Base-by-base conservation (phyloP, 495 filamentous ascomycete species). In the Annulohypoxylon bovei region DNA sequence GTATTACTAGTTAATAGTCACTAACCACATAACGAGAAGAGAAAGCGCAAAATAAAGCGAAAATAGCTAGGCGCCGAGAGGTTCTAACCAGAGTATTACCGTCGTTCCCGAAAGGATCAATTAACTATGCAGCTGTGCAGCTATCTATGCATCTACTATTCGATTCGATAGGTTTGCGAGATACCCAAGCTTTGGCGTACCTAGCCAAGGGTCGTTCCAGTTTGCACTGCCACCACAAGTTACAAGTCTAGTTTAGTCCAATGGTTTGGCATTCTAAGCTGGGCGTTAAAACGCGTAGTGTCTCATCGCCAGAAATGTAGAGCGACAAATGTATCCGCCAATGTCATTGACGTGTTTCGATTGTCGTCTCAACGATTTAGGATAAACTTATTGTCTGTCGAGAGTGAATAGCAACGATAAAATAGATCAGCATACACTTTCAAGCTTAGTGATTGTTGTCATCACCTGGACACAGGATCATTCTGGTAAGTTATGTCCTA, bases 251-350 rank as follows among this genome's bases (percentile, higher is more conserved):
- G 22, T 50, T 8, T 16, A 27, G 23, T 50, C 46, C 46, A 50
- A 53, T 53, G n/a, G 49, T 32, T 53, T 53, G 20, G 49, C n/a
- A 53, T 53, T 53, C 11, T 33, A 16, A 28, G 27, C 49, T 16
- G 20, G 28, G 49, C 49, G 49, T 33, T 20, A 53, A 53, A 53
- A 53, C 49, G 49, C 49, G 49, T 16, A 53, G 7, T 53, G 49
- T 53, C 49, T 16, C 49, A 53, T 27, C 25, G 27, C 49, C 16
- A 18, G 14, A 28, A 50, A 27, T 28, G 46, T 28, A 50, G 46
- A 50, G 46, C 46, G 46, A 50, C 22, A 50, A n/a, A n/a, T 50
- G 22, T 28, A 50, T 50, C 46, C 6, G 49, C 27, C 16, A 3
- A 18, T 33, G 27, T 33, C 22, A 28, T 30, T 28, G 14, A 28